Evolutionary conservation across 2,329 filamentous ascomycete species (phyloP).

Genomic region (Chrysosporium keratinophilum): DNA sequence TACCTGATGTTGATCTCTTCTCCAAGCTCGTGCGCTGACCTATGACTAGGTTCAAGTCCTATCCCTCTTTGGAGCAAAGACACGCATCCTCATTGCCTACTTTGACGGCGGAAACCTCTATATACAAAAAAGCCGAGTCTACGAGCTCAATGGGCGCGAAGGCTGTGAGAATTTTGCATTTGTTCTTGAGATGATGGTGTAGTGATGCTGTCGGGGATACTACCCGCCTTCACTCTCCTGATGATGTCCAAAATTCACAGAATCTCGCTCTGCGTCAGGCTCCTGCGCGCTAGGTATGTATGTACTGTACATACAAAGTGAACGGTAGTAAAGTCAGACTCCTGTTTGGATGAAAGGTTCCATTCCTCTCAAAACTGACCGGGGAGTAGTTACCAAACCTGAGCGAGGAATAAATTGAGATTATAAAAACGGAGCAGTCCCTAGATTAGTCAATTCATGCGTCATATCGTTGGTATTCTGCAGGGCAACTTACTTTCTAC

Average conservation of each 20-base stretch:
- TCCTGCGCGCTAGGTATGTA: not conserved
- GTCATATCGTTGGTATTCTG: not conserved
- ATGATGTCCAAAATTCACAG: not conserved
- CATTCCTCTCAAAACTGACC: not conserved
- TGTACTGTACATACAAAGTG: no score
- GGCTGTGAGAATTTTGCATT: not conserved
- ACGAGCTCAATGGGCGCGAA: not conserved
- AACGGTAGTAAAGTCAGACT: not conserved
- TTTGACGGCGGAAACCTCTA: not conserved
- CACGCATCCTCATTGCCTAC: constrained; percentile 4
- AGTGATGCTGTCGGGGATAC: constrained; percentile 2
- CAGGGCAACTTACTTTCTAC: not conserved
- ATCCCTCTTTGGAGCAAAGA: not conserved
- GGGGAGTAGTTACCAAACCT: no score
- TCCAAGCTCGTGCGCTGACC: not conserved
- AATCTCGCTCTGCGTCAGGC: constrained; percentile 1
- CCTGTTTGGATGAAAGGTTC: not conserved
- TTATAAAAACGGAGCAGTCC: no score
- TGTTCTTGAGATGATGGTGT: not conserved
- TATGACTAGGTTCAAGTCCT: constrained; percentile 5
- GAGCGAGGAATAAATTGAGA: no score
- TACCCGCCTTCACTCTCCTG: not conserved
- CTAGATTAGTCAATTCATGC: no score
- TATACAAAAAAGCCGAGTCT: constrained; percentile 1
- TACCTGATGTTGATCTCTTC: no score